A percentile compares a stretch with the other conserved stretches of the same genome.
phyloP scores from a whole-genome alignment of 805 yeast genomes.

The Wickerhamiella nectarea region DNA sequence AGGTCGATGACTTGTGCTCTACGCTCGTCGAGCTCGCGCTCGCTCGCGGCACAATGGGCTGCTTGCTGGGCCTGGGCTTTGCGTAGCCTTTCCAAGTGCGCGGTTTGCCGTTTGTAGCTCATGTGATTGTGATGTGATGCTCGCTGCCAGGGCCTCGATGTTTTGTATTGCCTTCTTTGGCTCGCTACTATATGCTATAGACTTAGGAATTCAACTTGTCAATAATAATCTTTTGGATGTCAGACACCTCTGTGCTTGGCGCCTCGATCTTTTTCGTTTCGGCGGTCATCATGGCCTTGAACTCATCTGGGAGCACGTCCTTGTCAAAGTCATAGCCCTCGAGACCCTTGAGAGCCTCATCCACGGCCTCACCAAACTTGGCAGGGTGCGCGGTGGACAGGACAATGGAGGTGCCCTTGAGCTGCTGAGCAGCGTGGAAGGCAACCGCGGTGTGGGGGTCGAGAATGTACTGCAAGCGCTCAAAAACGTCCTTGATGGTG shows the following conservation, averaged over 20 bases:
- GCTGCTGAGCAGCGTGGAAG: slow-evolving; percentile 53
- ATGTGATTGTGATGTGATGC: no score
- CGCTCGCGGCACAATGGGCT: no score
- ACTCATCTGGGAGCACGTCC: slow-evolving; percentile 80
- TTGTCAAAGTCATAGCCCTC: slow-evolving; percentile 72
- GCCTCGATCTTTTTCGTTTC: slow-evolving; percentile 62
- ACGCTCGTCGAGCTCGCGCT: background rate
- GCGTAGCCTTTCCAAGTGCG: no score
- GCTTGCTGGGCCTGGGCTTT: no score
- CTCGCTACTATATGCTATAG: no score
- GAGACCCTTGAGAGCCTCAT: slow-evolving; percentile 52
- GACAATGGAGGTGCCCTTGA: slow-evolving; percentile 39
- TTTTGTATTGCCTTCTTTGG: no score
- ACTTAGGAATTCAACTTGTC: slow-evolving; percentile 62
- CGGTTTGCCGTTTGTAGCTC: no score
- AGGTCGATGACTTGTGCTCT: background rate
- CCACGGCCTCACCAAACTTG: slow-evolving; percentile 91
- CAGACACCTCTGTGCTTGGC: slow-evolving; percentile 17
- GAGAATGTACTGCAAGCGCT: slow-evolving; percentile 55
- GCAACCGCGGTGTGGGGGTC: slow-evolving; percentile 98
- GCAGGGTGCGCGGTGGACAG: slow-evolving; percentile 99
- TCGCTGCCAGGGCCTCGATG: no score
- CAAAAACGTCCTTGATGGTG: slow-evolving; percentile 62
- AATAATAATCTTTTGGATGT: slow-evolving; percentile 61
- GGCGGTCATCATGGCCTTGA: slow-evolving; percentile 53